Evolutionary conservation across 179 eudicot species (phyloP).

Genomic region (Dionaea muscipula): DNA sequence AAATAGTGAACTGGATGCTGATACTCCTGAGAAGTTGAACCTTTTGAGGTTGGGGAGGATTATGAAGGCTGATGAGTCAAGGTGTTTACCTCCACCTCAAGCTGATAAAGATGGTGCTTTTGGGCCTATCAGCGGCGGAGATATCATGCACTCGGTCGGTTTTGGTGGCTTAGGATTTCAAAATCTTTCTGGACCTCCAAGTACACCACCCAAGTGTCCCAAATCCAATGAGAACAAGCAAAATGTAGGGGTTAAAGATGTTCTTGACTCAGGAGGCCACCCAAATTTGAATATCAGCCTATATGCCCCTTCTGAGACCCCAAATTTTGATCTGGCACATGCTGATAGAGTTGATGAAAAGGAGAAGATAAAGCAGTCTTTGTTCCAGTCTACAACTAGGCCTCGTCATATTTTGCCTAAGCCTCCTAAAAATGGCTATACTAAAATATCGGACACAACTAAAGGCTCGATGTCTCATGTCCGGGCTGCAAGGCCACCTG

Average conservation of each 20-base stretch:
- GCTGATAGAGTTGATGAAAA: constrained; percentile 36
- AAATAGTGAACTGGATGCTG: constrained; percentile 17
- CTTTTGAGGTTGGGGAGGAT: constrained; percentile 21
- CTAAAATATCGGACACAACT: constrained; percentile 43
- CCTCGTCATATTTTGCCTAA: constrained; percentile 79
- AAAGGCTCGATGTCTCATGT: constrained; percentile 39
- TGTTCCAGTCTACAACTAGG: constrained; percentile 42
- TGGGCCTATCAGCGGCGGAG: constrained; percentile 17
- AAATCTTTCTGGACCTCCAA: constrained; percentile 16
- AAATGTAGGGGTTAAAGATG: constrained; percentile 26
- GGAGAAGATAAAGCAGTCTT: constrained; percentile 29
- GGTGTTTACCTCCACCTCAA: constrained; percentile 24
- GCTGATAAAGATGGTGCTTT: constrained; percentile 22
- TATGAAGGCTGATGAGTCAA: constrained; percentile 19
- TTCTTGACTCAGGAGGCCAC: constrained; percentile 31
- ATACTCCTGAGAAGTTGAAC: constrained; percentile 18
- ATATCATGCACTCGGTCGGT: constrained; percentile 13
- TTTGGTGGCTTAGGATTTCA: constrained; percentile 18
- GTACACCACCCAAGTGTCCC: constrained; percentile 15
- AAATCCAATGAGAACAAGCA: constrained; percentile 18
- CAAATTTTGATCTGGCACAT: constrained; percentile 19
- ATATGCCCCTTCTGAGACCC: constrained; percentile 35
- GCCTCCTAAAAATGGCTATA: constrained; percentile 41
- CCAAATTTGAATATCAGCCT: constrained; percentile 55
- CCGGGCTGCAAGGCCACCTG: constrained; percentile 88